A percentile compares a stretch with the other conserved stretches of the same genome.
These are phyloP conservation scores for Polytolypa hystricis DNA, from an alignment of 2,329 filamentous ascomycete genomes.

Conservation along the genomic window DNA sequence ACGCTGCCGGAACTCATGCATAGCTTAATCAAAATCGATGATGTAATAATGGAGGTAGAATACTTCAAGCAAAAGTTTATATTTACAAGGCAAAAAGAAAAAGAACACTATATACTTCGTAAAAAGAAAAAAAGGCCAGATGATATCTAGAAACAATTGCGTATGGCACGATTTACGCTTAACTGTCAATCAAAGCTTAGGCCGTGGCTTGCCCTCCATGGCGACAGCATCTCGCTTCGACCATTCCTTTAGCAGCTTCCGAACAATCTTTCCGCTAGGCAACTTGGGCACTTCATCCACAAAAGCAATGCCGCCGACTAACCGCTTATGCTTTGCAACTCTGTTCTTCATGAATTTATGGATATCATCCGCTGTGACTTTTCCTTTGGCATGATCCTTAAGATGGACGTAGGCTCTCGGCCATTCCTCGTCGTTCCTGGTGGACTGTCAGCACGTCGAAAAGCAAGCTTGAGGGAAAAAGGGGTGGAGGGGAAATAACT, in stretches of 20 bases:
- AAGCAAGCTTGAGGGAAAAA: background rate
- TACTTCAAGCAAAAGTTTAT: too few species aligned
- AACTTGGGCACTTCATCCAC: constrained; percentile 37
- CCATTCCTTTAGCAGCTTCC: constrained; percentile 33
- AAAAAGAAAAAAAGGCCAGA: too few species aligned
- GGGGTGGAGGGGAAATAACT: background rate
- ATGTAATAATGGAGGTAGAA: too few species aligned
- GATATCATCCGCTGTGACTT: constrained; percentile 35
- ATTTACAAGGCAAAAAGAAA: too few species aligned
- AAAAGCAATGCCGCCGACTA: constrained; percentile 36
- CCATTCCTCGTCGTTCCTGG: constrained; percentile 50
- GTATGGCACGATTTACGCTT: too few species aligned
- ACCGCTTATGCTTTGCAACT: constrained; percentile 34
- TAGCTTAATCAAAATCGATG: too few species aligned
- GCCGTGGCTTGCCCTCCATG: constrained; percentile 30
- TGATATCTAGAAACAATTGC: too few species aligned
- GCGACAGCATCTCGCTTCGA: constrained; percentile 26
- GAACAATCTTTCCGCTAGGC: constrained; percentile 37
- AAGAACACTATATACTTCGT: too few species aligned
- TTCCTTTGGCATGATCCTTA: constrained; percentile 32
- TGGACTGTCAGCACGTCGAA: background rate
- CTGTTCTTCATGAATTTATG: constrained; percentile 31
- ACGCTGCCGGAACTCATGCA: too few species aligned
- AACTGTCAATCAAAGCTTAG: constrained; percentile 6
- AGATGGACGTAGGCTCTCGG: constrained; percentile 55